phyloP scores from a whole-genome alignment of 202 grass and related monocot genomes.

The Brachypodium distachyon region DNA sequence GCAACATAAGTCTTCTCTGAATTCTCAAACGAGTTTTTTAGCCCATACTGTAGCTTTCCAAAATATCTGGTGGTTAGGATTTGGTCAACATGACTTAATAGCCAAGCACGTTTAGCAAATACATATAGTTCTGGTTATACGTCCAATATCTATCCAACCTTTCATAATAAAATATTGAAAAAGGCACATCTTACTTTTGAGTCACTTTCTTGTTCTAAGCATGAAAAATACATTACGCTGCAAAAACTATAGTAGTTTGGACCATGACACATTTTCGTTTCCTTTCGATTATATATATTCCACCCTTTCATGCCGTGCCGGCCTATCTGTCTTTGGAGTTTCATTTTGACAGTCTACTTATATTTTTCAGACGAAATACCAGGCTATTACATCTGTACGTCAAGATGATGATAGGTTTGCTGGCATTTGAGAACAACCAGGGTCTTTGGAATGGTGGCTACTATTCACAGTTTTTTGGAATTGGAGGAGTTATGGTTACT shows the following conservation, averaged over 20 bases:
- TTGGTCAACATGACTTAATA: conserved; percentile 20
- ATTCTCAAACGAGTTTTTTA: neutral
- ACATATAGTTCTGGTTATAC: neutral
- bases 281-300: too few species aligned
- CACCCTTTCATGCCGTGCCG: neutral
- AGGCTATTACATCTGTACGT: neutral
- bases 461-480: conserved; percentile 69
- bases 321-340: conserved; percentile 5
- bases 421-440: conserved; percentile 61
- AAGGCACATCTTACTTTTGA: conserved; percentile 6
- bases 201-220: conserved; percentile 9
- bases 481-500: conserved; percentile 78
- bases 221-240: neutral
- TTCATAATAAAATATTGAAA: conserved; percentile 9
- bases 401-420: conserved; percentile 49
- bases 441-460: conserved; percentile 58
- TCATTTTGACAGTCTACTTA: conserved; percentile 2
- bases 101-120: conserved; percentile 7
- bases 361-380: conserved; percentile 26
- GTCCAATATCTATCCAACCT: conserved; percentile 3
- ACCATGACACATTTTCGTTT: conserved; percentile 4
- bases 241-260: neutral
- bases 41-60: neutral
- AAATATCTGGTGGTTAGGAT: conserved; percentile 32
- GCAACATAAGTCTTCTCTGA: neutral